Evolutionary conservation across 495 filamentous ascomycete genomes (phyloP), one percentile per base, ranked within the genome.

Genomic region (Xylona heveae): DNA sequence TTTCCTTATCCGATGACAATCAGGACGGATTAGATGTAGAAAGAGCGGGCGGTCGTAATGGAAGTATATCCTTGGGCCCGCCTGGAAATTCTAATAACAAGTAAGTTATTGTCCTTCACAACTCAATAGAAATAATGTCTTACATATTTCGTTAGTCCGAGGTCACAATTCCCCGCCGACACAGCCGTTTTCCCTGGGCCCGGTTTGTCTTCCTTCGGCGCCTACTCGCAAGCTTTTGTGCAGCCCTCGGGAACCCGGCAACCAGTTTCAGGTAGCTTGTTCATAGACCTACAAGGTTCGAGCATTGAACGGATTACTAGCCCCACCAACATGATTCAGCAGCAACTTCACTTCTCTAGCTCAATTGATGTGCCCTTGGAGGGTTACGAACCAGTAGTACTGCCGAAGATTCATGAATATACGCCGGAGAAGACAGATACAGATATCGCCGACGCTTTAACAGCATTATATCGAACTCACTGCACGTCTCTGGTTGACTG

Each of bases 401-500:
- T 97, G 8, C 90, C 90, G 5, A 66, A 67, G 25, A 78, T 95
- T 39, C 64, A 71, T 19, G 59, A 62, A 1, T 90, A 77, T 45
- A 52, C 90, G 5, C 88, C 88, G 4, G 42, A 41, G 10, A 64
- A 66, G 12, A 88, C 79, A 3, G 88, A 97, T 48, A 57, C 62
- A 1, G 85, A 95, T 42, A 67, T 78, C 7, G 81, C 79, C 30
- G 72, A 69, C 31, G 79, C 81, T 7, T 55, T 97, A 8, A 65
- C 68, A 7, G 84, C 81, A 0, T 62, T 94, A 10, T 97, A 95
- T 46, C 71, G 81, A 26, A 83, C 84, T 1, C 83, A 94, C 46
- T 93, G 81, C 49, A 93, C 88, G 13, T 92, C 81, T 2, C 64
- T 97, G 9, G 75, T 95, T 19, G 88, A 95, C 52, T 81, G 76